Evolutionary conservation across 352 stramenopile species (phyloP).

Genomic region (Globisporangium lucens): DNA sequence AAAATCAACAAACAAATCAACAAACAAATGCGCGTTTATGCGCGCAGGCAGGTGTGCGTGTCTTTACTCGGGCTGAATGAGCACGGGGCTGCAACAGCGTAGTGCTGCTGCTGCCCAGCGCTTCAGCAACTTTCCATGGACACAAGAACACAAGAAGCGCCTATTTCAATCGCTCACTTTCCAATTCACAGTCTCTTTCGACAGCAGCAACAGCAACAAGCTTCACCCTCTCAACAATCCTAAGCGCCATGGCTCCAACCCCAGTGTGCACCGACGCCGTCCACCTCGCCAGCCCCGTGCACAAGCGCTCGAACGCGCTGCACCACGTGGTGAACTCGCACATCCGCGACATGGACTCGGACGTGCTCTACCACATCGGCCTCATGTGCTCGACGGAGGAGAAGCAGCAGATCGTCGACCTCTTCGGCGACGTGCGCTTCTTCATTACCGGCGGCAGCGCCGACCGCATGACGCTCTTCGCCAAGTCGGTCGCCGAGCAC

Average conservation of each 20-base stretch:
- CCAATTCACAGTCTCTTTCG: slow-evolving; percentile 1
- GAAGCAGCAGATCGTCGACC: slow-evolving; percentile 35
- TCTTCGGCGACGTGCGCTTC: slow-evolving; percentile 75
- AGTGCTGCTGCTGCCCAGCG: background rate
- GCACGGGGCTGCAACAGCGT: too few relatives aligned
- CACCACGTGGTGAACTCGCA: slow-evolving; percentile 58
- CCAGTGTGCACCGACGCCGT: slow-evolving; percentile 4
- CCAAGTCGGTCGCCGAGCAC: slow-evolving; percentile 41
- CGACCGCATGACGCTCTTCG: slow-evolving; percentile 72
- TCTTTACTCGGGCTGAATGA: too few relatives aligned
- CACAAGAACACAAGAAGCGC: too few relatives aligned
- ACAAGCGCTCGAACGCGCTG: slow-evolving; percentile 1
- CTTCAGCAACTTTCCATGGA: too few relatives aligned
- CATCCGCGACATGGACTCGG: slow-evolving; percentile 51
- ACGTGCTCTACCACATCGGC: slow-evolving; percentile 76
- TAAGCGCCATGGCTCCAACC: slow-evolving; percentile 8
- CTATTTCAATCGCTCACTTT: background rate
- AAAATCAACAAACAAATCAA: too few relatives aligned
- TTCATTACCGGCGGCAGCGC: slow-evolving; percentile 67
- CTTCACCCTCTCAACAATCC: background rate
- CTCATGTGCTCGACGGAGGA: slow-evolving; percentile 51
- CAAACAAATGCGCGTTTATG: too few relatives aligned
- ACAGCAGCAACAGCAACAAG: background rate
- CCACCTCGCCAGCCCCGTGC: slow-evolving; percentile 12
- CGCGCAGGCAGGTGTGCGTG: too few relatives aligned